A percentile compares a stretch with the other conserved stretches of the same genome.
These are phyloP conservation scores for Torulaspora globosa DNA, from an alignment of 1,139 yeast genomes.

Conservation along the genomic window DNA sequence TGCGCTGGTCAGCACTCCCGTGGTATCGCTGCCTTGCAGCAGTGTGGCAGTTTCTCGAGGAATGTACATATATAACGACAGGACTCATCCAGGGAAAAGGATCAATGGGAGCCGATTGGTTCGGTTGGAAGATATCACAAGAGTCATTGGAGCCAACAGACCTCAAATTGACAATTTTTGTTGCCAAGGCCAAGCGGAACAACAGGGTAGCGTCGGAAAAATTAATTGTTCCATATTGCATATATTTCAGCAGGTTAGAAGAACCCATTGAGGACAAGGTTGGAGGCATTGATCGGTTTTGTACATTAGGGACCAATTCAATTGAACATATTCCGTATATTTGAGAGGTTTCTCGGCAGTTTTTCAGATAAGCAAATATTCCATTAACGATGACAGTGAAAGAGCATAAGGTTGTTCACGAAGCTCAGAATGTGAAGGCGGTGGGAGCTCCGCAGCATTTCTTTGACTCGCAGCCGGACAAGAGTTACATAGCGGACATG, in stretches of 20 bases:
- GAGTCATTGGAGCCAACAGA: not conserved
- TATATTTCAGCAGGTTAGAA: not conserved
- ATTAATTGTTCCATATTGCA: not conserved
- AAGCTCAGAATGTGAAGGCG: constrained; percentile 64
- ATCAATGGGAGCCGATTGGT: no score
- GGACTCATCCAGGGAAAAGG: no score
- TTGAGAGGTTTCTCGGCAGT: not conserved
- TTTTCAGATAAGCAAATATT: not conserved
- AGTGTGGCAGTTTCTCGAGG: no score
- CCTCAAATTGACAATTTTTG: not conserved
- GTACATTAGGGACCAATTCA: not conserved
- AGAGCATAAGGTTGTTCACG: constrained; percentile 59
- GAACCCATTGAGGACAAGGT: not conserved
- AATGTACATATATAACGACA: no score
- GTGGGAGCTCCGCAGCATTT: constrained; percentile 73
- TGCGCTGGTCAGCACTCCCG: not conserved
- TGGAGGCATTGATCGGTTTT: not conserved
- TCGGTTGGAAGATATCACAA: no score
- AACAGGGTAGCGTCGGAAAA: not conserved
- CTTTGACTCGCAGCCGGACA: constrained; percentile 64
- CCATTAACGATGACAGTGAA: constrained; percentile 17
- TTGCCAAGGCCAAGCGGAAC: not conserved
- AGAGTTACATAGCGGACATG: constrained; percentile 47
- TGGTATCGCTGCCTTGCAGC: no score
- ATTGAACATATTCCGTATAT: constrained; percentile 7